Conservation (phyloP, 257 asterid genomes). For the Catharanthus roseus region DNA sequence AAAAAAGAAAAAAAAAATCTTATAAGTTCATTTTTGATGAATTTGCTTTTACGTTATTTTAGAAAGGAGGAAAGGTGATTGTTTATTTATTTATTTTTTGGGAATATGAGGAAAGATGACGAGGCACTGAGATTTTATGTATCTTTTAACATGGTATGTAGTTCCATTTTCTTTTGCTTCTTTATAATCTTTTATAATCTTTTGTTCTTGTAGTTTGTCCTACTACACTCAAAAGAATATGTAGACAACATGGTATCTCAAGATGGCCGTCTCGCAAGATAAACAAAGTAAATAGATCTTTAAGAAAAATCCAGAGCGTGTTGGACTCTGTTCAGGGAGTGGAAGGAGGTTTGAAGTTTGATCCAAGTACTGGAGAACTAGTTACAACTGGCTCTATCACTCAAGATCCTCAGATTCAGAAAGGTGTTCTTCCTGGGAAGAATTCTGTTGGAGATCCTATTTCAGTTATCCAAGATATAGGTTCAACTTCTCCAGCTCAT, state of each 20-base stretch:
- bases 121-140: not conserved
- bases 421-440: slow-evolving; percentile 19
- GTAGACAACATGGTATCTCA: slow-evolving; percentile 78
- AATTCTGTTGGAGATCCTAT: slow-evolving; percentile 18
- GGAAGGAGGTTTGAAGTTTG: slow-evolving; percentile 67
- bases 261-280: slow-evolving; percentile 96
- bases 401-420: slow-evolving; percentile 34
- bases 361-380: slow-evolving; percentile 47
- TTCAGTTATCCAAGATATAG: slow-evolving; percentile 21
- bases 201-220: slow-evolving; percentile 64
- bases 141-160: not conserved
- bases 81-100: too few relatives aligned
- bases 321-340: slow-evolving; percentile 80
- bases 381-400: slow-evolving; percentile 39
- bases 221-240: slow-evolving; percentile 84
- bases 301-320: slow-evolving; percentile 63
- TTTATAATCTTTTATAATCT: slow-evolving; percentile 2
- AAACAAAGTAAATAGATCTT: slow-evolving; percentile 77
- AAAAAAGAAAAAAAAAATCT: not conserved
- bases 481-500: slow-evolving; percentile 22
- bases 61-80: not conserved
- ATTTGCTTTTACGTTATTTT: not conserved
- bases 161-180: not conserved
- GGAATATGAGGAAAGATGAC: too few relatives aligned
- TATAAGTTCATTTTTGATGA: not conserved